Conservation (phyloP, 768 basidiomycete species). For the Collybia nuda region DNA sequence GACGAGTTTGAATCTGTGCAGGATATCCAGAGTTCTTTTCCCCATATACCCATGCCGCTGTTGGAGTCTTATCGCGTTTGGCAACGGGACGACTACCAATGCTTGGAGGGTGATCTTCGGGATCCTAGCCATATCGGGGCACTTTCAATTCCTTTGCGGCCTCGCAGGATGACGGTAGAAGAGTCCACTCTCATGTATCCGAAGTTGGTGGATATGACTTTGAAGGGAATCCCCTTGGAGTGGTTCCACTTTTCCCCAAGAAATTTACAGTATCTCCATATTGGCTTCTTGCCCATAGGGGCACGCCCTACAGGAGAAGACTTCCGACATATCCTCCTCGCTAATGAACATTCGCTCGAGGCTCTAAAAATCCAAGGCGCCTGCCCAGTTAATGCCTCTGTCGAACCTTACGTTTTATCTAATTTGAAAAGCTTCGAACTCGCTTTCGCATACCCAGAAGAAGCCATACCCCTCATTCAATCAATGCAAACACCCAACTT, state of each 20-base stretch:
- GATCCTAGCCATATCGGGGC: neutral
- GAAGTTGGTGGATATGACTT: neutral
- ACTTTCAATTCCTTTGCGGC: neutral
- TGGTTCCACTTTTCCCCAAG: neutral
- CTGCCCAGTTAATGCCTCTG: neutral
- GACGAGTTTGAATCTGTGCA: neutral
- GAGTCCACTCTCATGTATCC: neutral
- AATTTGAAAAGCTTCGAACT: neutral
- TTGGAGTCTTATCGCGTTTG: neutral
- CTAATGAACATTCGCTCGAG: neutral
- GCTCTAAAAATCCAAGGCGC: neutral
- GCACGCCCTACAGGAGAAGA: neutral
- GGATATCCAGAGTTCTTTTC: neutral
- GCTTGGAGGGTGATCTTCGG: neutral
- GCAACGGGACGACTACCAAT: neutral
- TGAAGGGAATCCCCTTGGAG: neutral
- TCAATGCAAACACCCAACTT: neutral
- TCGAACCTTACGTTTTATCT: neutral
- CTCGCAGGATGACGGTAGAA: neutral
- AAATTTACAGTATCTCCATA: neutral
- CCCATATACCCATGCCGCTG: neutral
- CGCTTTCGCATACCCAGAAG: neutral
- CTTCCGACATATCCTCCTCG: conserved; percentile 1
- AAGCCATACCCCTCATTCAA: neutral
- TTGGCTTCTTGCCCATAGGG: neutral